Evolutionary conservation across 305 asterid species (phyloP), one percentile per base, ranked within the genome.

Genomic region (Withania somnifera): DNA sequence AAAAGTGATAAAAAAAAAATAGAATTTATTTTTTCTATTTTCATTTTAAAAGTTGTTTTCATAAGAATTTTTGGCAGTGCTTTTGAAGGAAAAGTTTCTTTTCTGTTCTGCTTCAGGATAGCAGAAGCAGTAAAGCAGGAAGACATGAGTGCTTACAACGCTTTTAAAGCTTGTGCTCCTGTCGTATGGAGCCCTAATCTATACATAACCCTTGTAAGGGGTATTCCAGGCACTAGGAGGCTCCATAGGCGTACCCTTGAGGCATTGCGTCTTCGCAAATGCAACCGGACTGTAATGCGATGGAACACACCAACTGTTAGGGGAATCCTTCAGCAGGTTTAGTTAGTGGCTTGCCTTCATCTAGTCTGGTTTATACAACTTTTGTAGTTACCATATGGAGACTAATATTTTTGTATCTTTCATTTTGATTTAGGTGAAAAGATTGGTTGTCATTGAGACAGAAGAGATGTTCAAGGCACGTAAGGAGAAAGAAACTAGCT

Each of bases 261-360:
- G 86, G 99, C 98, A 38, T 69, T 96, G 84, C 95, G 95, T 28
- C 98, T 96, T 81, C 79, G 92, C 76, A 94, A 94, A 88, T 93
- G 97, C 87, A 94, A 96, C 85, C 97, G 99, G 6, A 96, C 97
- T n/a, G 95, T 96, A 80, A 89, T 86, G 91, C 87, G 93, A n/a
- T 90, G 93, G 89, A 96, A 96, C 85, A 93, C 95, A 40, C 98
- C 99, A 64, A 89, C 97, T 24, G 89, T 94, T 51, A 87, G 97
- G 28, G 99, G 98, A 88, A 96, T 94, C 98, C 77, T 96, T 83
- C 98, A 96, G 86, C 99, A 96, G 98, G 99, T 92, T 50, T n/a
- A n/a, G n/a, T n/a, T n/a, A n/a, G n/a, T n/a, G n/a, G n/a, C n/a
- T n/a, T n/a, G n/a, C 79, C 11, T 50, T 73, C 42, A 73, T 73